Evolutionary conservation across 352 stramenopile genomes (phyloP).

Genomic region (Pilasporangium apinafurcum): DNA sequence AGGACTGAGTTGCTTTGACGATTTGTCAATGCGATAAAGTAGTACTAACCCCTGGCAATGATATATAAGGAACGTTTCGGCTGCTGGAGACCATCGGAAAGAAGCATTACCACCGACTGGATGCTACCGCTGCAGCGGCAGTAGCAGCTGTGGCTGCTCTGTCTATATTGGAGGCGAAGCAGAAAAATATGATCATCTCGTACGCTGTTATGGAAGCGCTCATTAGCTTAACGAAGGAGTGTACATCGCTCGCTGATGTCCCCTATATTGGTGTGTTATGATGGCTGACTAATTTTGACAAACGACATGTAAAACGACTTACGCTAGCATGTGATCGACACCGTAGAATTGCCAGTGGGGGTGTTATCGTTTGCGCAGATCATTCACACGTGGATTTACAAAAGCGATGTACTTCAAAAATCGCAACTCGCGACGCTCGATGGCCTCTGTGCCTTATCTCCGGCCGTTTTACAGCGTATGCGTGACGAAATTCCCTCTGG

Average conservation of each 20-base stretch:
- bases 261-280: conserved; percentile 38
- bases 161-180: conserved; percentile 34
- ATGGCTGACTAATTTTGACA: background rate
- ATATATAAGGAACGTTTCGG: conserved; percentile 27
- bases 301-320: no score
- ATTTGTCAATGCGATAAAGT: no score
- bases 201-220: conserved; percentile 42
- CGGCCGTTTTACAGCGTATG: conserved; percentile 35
- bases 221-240: conserved; percentile 23
- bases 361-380: conserved; percentile 28
- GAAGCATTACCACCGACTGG: background rate
- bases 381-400: conserved; percentile 64
- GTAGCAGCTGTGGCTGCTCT: conserved; percentile 25
- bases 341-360: conserved; percentile 33
- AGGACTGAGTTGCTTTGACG: background rate
- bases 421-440: conserved; percentile 47
- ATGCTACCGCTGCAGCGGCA: conserved; percentile 17
- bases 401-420: conserved; percentile 32
- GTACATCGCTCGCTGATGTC: conserved; percentile 20
- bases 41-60: no score
- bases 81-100: conserved; percentile 31
- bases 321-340: background rate
- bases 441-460: conserved; percentile 29
- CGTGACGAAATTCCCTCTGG: conserved; percentile 41
- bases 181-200: conserved; percentile 38